Base-by-base conservation (phyloP, 495 filamentous ascomycete genomes). In the Aspergillus nidulans region DNA sequence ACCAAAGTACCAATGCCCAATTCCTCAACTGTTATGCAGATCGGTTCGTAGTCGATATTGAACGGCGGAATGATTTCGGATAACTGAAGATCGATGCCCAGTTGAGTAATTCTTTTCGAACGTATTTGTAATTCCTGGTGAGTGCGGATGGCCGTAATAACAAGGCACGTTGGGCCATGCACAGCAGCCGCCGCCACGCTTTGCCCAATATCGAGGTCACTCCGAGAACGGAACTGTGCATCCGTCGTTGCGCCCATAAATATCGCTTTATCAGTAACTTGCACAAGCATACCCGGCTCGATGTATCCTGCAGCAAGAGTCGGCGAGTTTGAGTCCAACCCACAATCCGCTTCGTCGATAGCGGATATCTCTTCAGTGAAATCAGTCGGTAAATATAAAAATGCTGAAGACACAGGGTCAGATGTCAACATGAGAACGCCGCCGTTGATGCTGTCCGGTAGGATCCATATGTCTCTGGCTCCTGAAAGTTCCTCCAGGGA, bases 281-380 rank as follows among this genome's bases (percentile, higher is more conserved):
- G 86, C 9, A 87, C 65, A 16, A 82, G 56, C 23, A 58, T 61
- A 46, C 72, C 68, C 30, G 59, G 49, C 51, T 63, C 39, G 21
- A 76, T 72, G 36, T 63, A 67, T 9, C 72, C 72, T 28, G 78
- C 73, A n/a, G 80, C 77, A n/a, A 89, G 58, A 0, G 85, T 88
- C 43, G 77, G 75, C 1, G 75, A 74, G 9, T 69, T 65, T 21
- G 76, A 59, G 43, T 84, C 78, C 41, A 79, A 54, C 16, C 78
- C 84, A 8, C 69, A 73, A 9, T 71, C 63, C 10, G 54, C 56
- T 25, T 77, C 74, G n/a, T 75, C 64, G 26, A 76, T 49, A 6
- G 71, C 72, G 49, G 50, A 67, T 26, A 77, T 72, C 21, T 70
- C 70, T 30, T 74, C 67, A 30, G 56, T 65, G 30, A 64, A 55